Evolutionary conservation across 148 eudicot species (phyloP), one percentile per base, ranked within the genome.

Genomic region (Rhododendron griersonianum): DNA sequence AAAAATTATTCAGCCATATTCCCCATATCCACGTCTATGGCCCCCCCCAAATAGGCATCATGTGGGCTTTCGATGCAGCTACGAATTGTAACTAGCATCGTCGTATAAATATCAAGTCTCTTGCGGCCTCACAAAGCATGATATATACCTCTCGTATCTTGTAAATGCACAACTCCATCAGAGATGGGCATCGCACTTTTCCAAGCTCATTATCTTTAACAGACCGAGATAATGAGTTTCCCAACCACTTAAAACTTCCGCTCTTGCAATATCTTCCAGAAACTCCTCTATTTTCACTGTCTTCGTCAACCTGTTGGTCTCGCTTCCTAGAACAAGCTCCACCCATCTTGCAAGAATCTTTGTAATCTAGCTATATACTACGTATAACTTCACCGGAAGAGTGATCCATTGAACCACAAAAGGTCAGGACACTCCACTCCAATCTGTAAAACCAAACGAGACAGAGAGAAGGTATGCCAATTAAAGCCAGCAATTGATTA

Each of bases 321-420:
- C 91, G 91, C 91, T 93, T 96, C 90, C 96, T 93, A 19, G 98
- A 96, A 89, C 98, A 95, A 84, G 88, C 90, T 85, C 96, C 92
- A 50, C 98, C 98, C 96, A 95, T 95, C 50, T 71, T 51, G 15
- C 51, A 69, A 86, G 73, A 84, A 39, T 83, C 15, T 28, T 59
- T 45, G 53, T 74, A 73, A 7, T 55, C 37, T 81, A 41, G 19
- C 14, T 55, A n/a, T 11, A 6, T 30, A 71, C n/a, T 59, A 7
- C n/a, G 3, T 59, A 59, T 35, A 11, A 35, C 35, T 6, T 18
- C 59, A 82, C 48, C 9, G 61, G 65, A 59, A 65, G 39, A 18
- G 6, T 53, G 57, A 11, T 48, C 59, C 74, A 61, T 37, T 80
- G 41, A 16, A 33, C 35, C 69, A 21, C 3, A 33, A 51, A 41